Evolutionary conservation across 2,329 filamentous ascomycete species (phyloP).

Genomic region (Aspergillus glaucus): DNA sequence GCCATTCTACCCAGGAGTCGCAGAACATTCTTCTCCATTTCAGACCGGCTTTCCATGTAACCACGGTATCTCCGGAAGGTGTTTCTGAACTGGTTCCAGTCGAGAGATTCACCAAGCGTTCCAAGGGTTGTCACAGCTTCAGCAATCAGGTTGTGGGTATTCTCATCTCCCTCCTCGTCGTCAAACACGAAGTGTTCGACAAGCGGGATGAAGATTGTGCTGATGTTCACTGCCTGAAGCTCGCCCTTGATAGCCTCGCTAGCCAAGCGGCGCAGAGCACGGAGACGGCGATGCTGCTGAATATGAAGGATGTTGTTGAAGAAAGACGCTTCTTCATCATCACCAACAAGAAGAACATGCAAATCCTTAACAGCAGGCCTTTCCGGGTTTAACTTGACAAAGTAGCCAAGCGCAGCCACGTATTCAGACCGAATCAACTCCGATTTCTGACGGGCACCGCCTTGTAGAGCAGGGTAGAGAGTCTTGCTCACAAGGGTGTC

Average conservation of each 20-base stretch:
- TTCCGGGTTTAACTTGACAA: slow-evolving; percentile 63
- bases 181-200: slow-evolving; percentile 93
- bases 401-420: slow-evolving; percentile 68
- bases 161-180: slow-evolving; percentile 63
- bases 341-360: slow-evolving; percentile 58
- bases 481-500: slow-evolving; percentile 58
- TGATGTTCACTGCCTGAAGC: slow-evolving; percentile 70
- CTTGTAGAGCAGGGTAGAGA: slow-evolving; percentile 69
- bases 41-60: slow-evolving; percentile 72
- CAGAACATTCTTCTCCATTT: slow-evolving; percentile 79
- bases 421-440: slow-evolving; percentile 82
- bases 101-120: slow-evolving; percentile 65
- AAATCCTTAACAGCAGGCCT: slow-evolving; percentile 72
- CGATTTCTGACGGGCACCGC: slow-evolving; percentile 68
- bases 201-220: slow-evolving; percentile 81
- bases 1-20: slow-evolving; percentile 74
- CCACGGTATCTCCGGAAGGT: slow-evolving; percentile 77
- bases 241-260: slow-evolving; percentile 58
- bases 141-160: slow-evolving; percentile 72
- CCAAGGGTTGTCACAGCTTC: slow-evolving; percentile 80
- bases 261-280: slow-evolving; percentile 72
- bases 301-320: slow-evolving; percentile 91
- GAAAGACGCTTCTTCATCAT: slow-evolving; percentile 78
- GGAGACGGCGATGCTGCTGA: slow-evolving; percentile 75
- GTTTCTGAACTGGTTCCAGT: slow-evolving; percentile 86